These are phyloP conservation scores for Trypethelium eluteriae DNA, from an alignment of 495 filamentous ascomycete species.

Conservation along the genomic window DNA sequence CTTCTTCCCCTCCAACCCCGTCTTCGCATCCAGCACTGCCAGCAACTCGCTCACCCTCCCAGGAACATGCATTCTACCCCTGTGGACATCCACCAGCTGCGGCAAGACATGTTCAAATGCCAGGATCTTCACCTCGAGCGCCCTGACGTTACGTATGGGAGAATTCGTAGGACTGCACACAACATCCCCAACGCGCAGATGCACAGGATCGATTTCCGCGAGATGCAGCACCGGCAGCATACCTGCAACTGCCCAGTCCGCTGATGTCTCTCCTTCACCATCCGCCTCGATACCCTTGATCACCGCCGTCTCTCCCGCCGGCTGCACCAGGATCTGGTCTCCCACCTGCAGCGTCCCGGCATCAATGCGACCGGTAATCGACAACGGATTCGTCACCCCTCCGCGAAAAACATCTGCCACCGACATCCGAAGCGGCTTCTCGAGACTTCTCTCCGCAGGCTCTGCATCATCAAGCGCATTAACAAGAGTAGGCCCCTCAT, in stretches of 20 bases:
- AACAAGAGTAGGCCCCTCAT: conserved; percentile 58
- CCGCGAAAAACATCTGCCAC: conserved; percentile 79
- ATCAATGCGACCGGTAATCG: conserved; percentile 79
- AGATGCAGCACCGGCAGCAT: conserved; percentile 81
- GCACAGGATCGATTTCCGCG: conserved; percentile 69
- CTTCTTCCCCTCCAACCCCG: conserved; percentile 43
- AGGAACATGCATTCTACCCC: conserved; percentile 71
- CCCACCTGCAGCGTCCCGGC: conserved; percentile 75
- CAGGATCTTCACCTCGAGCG: conserved; percentile 72
- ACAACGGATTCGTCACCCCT: conserved; percentile 61
- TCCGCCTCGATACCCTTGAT: conserved; percentile 74
- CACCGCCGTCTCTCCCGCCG: conserved; percentile 66
- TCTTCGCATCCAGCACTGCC: conserved; percentile 66
- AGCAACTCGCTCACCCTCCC: conserved; percentile 64
- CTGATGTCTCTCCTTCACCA: conserved; percentile 41
- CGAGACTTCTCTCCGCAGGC: conserved; percentile 58
- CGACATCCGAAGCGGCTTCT: conserved; percentile 76
- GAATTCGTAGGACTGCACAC: conserved; percentile 56
- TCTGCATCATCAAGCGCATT: conserved; percentile 63
- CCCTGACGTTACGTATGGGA: conserved; percentile 59
- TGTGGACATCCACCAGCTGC: conserved; percentile 79
- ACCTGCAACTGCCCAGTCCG: conserved; percentile 92
- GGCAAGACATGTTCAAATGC: conserved; percentile 86
- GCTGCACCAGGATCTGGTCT: conserved; percentile 70
- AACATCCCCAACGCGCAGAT: conserved; percentile 78